These are phyloP conservation scores for Clavaria fumosa DNA, from an alignment of 768 basidiomycete genomes.

Conservation along the genomic window DNA sequence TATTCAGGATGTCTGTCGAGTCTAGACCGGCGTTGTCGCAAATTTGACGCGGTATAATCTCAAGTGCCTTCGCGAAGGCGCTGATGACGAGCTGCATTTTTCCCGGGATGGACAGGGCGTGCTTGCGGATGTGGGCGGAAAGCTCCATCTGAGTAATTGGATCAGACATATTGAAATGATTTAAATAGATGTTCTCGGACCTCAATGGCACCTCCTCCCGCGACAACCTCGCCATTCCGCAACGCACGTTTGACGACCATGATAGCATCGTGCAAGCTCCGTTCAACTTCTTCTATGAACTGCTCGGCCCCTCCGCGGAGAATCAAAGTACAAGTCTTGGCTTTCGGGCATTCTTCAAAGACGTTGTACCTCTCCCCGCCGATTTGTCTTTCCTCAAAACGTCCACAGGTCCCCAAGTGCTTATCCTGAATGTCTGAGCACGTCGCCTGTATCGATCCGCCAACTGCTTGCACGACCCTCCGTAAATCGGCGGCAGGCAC, in stretches of 20 bases:
- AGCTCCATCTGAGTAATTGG: constrained; percentile 71
- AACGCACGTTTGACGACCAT: constrained; percentile 99
- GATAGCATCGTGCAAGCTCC: constrained; percentile 94
- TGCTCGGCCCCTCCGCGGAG: constrained; percentile 96
- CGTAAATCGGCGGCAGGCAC: constrained; percentile 82
- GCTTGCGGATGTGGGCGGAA: constrained; percentile 82
- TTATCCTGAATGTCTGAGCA: constrained; percentile 83
- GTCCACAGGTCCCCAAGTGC: constrained; percentile 87
- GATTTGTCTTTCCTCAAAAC: constrained; percentile 88
- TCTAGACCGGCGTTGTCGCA: constrained; percentile 98
- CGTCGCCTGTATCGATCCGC: constrained; percentile 89
- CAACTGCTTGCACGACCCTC: constrained; percentile 90
- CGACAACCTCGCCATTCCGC: constrained; percentile 90
- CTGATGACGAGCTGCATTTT: constrained; percentile 88
- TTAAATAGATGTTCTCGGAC: constrained; percentile 25
- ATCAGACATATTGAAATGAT: constrained; percentile 2
- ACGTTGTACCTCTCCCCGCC: constrained; percentile 95
- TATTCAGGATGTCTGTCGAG: constrained; percentile 94
- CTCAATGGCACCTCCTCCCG: constrained; percentile 95
- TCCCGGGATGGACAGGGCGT: constrained; percentile 86
- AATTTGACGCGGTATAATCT: constrained; percentile 95
- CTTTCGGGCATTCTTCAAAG: constrained; percentile 84
- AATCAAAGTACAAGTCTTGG: constrained; percentile 89
- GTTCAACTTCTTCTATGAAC: constrained; percentile 96
- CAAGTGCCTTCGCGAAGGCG: constrained; percentile 94